Evolutionary conservation across 371 early-diverging fungal genomes (phyloP).

Genomic region (Apophysomyces sp.): DNA sequence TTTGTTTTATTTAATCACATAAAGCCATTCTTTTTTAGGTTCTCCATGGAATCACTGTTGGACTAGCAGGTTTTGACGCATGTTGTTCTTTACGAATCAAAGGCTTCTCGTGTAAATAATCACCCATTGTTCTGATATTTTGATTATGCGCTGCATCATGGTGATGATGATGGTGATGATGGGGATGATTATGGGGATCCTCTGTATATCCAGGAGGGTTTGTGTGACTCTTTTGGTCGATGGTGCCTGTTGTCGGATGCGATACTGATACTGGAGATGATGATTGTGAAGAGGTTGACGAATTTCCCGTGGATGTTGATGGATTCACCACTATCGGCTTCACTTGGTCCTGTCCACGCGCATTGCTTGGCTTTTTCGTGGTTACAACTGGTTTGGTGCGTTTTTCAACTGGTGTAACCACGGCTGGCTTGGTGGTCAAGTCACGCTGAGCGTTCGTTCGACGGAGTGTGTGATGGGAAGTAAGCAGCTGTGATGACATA

Average conservation of each 20-base stretch:
- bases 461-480: constrained; percentile 4
- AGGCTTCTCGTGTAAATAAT: not conserved
- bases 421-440: not conserved
- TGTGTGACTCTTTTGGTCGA: not conserved
- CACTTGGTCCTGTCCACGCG: not conserved
- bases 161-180: not conserved
- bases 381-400: constrained; percentile 2
- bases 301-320: not conserved
- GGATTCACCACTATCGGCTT: not conserved
- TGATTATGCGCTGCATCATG: not conserved
- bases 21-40: not conserved
- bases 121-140: not conserved
- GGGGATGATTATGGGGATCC: not conserved
- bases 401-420: constrained; percentile 1
- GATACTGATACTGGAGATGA: not conserved
- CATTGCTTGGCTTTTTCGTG: not conserved
- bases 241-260: not conserved
- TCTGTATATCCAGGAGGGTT: not conserved
- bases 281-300: not conserved
- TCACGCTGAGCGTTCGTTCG: constrained; percentile 15
- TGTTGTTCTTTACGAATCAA: not conserved
- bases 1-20: not conserved
- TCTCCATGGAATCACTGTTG: constrained; percentile 1
- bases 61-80: not conserved
- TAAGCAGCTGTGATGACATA: not conserved